phyloP scores from a whole-genome alignment of 352 stramenopile species.

The Globisporangium polare region DNA sequence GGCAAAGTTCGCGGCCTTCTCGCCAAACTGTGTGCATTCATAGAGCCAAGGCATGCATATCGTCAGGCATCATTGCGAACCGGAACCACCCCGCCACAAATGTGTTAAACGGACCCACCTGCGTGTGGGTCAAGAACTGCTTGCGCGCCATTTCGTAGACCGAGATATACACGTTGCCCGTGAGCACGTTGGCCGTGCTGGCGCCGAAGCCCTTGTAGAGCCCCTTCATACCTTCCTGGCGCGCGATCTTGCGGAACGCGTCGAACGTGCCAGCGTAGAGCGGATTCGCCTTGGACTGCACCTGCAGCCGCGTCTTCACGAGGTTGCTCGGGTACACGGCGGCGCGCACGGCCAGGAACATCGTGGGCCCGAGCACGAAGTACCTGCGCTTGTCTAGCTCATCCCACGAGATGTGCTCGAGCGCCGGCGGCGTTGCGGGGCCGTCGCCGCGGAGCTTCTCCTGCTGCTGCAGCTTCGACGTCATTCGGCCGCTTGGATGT shows the following conservation, averaged over 20 bases:
- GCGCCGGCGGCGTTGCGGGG: slow-evolving; percentile 14
- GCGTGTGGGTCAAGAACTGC: slow-evolving; percentile 51
- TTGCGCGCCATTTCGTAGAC: slow-evolving; percentile 85
- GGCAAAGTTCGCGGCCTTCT: slow-evolving; percentile 75
- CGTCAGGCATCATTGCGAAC: neutral
- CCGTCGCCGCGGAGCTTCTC: neutral
- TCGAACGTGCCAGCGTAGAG: slow-evolving; percentile 81
- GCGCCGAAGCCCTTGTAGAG: slow-evolving; percentile 89
- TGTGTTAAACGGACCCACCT: slow-evolving; percentile 22
- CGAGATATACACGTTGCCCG: slow-evolving; percentile 88
- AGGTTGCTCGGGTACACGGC: slow-evolving; percentile 86
- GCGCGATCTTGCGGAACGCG: slow-evolving; percentile 80
- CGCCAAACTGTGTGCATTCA: slow-evolving; percentile 24
- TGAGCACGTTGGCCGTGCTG: slow-evolving; percentile 81
- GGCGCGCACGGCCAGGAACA: slow-evolving; percentile 79
- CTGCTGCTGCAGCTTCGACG: neutral
- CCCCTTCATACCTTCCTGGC: slow-evolving; percentile 65
- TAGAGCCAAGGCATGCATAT: neutral
- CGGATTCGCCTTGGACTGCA: slow-evolving; percentile 66
- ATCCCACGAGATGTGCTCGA: slow-evolving; percentile 88
- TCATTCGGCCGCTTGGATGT: neutral
- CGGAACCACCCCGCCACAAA: neutral
- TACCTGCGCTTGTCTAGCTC: slow-evolving; percentile 88
- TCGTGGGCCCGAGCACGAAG: slow-evolving; percentile 76
- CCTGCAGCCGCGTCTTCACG: slow-evolving; percentile 86